Evolutionary conservation across 495 filamentous ascomycete species (phyloP), one percentile per base, ranked within the genome.

Genomic region (Pyrenula aspistea): DNA sequence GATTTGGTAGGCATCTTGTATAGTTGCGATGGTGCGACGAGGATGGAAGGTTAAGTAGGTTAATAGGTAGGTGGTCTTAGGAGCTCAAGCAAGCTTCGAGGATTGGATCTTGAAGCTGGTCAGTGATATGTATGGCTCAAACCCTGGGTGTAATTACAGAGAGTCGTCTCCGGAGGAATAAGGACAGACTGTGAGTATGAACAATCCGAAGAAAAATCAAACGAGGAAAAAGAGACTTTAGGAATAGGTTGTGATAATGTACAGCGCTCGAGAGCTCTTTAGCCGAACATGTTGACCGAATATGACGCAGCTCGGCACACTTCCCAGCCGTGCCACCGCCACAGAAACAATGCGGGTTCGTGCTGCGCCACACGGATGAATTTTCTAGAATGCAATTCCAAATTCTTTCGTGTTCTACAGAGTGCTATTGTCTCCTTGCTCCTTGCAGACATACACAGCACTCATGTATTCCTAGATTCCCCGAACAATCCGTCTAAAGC

Each of bases 351-450:
- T n/a, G n/a, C n/a, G n/a, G n/a, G n/a, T 15, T 42, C 31, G 31
- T 15, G 31, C 31, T 42, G 31, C 31, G 31, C 31, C 31, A 42
- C 31, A 42, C 31, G 8, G 4, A 8, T 42, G 31, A 15, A 4
- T 4, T 4, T 42, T 42, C 31, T 42, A 15, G 31, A 42, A 42
- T 15, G 31, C 15, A 15, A 4, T 42, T 42, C 31, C 31, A 42
- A 42, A 42, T 42, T 42, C 31, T 15, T 42, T 42, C n/a, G n/a
- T n/a, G n/a, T n/a, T n/a, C n/a, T n/a, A n/a, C n/a, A n/a, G n/a
- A n/a, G n/a, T n/a, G n/a, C n/a, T n/a, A 63, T 60, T 0, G 69
- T 72, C 25, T 68, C 71, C 24, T 71, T n/a, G n/a, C n/a, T n/a
- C n/a, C n/a, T n/a, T n/a, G n/a, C n/a, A n/a, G n/a, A n/a, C n/a